Percentiles rank a stretch among this genome's conserved stretches.
These are phyloP conservation scores for Daldinia sp. DNA, from an alignment of 2,329 filamentous ascomycete genomes.

Conservation along the genomic window DNA sequence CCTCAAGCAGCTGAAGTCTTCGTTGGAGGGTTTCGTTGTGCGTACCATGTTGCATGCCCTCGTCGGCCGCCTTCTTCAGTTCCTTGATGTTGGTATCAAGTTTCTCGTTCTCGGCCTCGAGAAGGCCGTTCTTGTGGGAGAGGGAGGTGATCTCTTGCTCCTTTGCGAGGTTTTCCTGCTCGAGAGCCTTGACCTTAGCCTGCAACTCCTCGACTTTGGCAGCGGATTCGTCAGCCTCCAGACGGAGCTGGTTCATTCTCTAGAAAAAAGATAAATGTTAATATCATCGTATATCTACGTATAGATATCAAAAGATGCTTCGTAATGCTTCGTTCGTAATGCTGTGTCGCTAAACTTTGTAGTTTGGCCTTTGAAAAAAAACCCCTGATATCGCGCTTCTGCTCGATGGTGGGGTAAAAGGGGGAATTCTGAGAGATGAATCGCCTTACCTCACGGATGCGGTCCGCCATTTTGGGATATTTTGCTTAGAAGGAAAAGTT, in stretches of 20 bases:
- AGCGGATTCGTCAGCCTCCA: constrained; percentile 89
- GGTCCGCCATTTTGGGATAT: constrained; percentile 65
- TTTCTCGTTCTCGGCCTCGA: constrained; percentile 93
- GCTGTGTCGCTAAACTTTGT: constrained; percentile 25
- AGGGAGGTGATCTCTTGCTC: constrained; percentile 98
- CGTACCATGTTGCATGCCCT: constrained; percentile 83
- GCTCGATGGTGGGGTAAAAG: constrained; percentile 52
- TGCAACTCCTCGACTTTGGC: constrained; percentile 89
- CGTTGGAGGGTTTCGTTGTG: constrained; percentile 93
- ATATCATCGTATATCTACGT: constrained; percentile 26
- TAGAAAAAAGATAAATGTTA: constrained; percentile 55
- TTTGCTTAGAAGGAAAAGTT: constrained; percentile 36
- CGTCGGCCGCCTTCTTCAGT: constrained; percentile 86
- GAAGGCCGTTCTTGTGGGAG: constrained; percentile 92
- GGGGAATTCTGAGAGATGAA: constrained; percentile 36
- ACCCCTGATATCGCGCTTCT: constrained; percentile 36
- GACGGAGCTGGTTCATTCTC: constrained; percentile 95
- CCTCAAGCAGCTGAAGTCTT: constrained; percentile 94
- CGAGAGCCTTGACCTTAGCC: constrained; percentile 85
- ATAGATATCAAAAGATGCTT: constrained; percentile 21
- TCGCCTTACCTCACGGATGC: constrained; percentile 85
- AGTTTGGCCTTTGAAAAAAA: constrained; percentile 2
- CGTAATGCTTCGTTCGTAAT: constrained; percentile 15
- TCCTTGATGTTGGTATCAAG: constrained; percentile 86
- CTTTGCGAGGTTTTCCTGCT: constrained; percentile 95